Conservation (phyloP, 768 basidiomycete species). For the Agrocybe chaxingu region DNA sequence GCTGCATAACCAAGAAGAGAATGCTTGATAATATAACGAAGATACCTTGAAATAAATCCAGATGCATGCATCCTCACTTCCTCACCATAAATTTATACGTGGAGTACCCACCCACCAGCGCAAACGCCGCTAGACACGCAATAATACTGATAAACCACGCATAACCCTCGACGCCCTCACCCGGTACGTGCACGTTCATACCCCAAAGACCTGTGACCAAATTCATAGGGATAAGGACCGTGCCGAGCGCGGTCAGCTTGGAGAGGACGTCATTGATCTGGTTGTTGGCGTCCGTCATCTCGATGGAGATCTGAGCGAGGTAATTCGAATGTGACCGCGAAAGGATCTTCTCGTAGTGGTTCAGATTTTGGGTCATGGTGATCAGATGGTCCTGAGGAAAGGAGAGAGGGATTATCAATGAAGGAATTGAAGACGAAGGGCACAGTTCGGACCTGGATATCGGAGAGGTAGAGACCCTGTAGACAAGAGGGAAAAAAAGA, state of each 20-base stretch:
- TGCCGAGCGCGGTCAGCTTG: slow-evolving; percentile 96
- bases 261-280: slow-evolving; percentile 99
- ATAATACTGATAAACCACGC: slow-evolving; percentile 91
- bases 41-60: no score
- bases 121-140: slow-evolving; percentile 75
- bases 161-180: slow-evolving; percentile 60
- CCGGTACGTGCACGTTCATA: slow-evolving; percentile 98
- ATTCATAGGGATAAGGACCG: slow-evolving; percentile 96
- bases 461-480: slow-evolving; percentile 91
- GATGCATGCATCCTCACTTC: slow-evolving; percentile 13
- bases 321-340: slow-evolving; percentile 99
- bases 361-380: slow-evolving; percentile 99
- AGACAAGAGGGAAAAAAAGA: not conserved
- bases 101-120: slow-evolving; percentile 74
- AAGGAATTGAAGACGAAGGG: not conserved
- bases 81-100: slow-evolving; percentile 75
- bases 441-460: slow-evolving; percentile 68
- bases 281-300: slow-evolving; percentile 99
- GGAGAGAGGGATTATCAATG: not conserved
- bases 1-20: no score
- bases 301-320: slow-evolving; percentile 98
- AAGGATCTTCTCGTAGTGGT: slow-evolving; percentile 99
- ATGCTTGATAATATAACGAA: no score
- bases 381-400: slow-evolving; percentile 80
- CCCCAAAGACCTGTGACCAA: slow-evolving; percentile 97